Evolutionary conservation across 2,329 filamentous ascomycete species (phyloP), one percentile per base, ranked within the genome.

Genomic region (Alternaria sp.): DNA sequence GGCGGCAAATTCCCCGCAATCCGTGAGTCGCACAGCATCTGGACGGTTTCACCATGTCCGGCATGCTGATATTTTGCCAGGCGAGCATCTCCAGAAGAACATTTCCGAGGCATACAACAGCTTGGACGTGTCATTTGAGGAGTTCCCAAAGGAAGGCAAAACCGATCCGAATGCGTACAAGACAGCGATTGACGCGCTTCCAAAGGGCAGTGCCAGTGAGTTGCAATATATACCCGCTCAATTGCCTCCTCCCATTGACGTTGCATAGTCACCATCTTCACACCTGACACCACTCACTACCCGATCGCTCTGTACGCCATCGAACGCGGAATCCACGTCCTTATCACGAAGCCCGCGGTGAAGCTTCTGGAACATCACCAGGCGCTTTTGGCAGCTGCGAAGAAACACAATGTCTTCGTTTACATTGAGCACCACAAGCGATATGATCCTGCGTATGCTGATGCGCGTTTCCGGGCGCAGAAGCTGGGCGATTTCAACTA

Each of bases 401-500:
- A 86, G 67, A 89, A 91, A 77, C 84, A 92, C 79, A 89, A 89
- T 68, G 93, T 97, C 62, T 95, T 94, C 78, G 93, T 97, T 68
- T 97, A 93, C 83, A 86, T 97, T 73, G 94, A 97, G 85, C 94
- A 97, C 83, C 94, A 97, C 87, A 97, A 97, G 85, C 93, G 95
- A 61, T 97, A 90, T 82, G 94, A 97, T 79, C 94, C 94, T 2
- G 93, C 93, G 21, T 97, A 97, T 83, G 89, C 92, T 13, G 94
- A 97, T 79, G 95, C 95, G 13, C 88, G 90, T 53, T 90, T 90
- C 82, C 89, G 91, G 72, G 92, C 93, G 13, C 83, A 88, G 76
- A 89, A 85, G 57, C 85, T 97, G 8, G 94, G 94, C 68, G 93
- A 97, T 82, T 97, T 97, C 88, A 97, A 97, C 85, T 97, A 97